Evolutionary conservation across 192 early-diverging fungal species (phyloP), one percentile per base, ranked within the genome.

Genomic region (Podila minutissima): DNA sequence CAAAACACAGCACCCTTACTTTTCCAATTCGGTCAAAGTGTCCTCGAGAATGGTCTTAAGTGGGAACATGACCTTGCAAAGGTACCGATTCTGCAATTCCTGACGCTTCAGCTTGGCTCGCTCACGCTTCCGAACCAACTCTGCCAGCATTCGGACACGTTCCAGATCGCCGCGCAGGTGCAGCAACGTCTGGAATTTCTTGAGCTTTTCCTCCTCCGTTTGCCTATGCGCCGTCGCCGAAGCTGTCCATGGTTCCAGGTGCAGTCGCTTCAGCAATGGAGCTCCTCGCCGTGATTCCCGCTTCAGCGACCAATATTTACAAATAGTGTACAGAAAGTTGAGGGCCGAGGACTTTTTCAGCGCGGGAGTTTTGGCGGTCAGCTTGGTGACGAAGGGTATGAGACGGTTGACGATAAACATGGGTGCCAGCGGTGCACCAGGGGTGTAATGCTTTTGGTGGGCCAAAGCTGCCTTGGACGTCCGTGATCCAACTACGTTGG

Each of bases 211-310:
- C 72, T 93, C 89, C 64, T 96, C 95, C 19, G 91, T 89, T 32
- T 95, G 94, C 37, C 93, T 90, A 66, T 92, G 88, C 79, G 91
- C 86, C 22, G 92, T 88, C 1, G 89, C 91, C 35, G 93, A 95
- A 1, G 95, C 95, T 1, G 95, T 97, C 97, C 96, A 97, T 15
- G 96, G 96, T 89, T 99, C 97, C 74, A 99, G 83, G 75, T 98
- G 96, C 32, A 99, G 86, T 59, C 98, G 89, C 81, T 99, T 99
- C 41, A 99, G 84, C 7, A 99, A 86, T 1, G 98, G 96, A 3
- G 97, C 96, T 1, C 98, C 98, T 29, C 95, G 89, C 24, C 97
- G 82, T n/a, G 90, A 82, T 74, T 93, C 91, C 33, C 97, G 90
- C 79, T 99, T 99, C 12, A 99, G 86, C 3, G 96, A 91, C 98